These are phyloP conservation scores for Plenodomus lindquistii DNA, from an alignment of 2,329 filamentous ascomycete genomes.

Conservation along the genomic window DNA sequence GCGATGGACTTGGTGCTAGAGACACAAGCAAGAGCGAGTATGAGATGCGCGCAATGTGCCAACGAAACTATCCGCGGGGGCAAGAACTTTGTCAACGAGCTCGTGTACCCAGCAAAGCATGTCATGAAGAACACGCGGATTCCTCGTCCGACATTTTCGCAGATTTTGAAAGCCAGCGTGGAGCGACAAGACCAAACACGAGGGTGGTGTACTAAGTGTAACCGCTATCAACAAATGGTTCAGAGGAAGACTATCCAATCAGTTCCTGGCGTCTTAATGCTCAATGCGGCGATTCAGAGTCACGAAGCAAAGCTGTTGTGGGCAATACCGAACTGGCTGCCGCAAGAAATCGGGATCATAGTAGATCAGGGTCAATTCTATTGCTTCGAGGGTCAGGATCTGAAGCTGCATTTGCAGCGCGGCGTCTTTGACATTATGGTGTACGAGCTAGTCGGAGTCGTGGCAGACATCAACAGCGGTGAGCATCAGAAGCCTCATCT, in stretches of 20 bases:
- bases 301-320: constrained; percentile 79
- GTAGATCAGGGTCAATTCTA: constrained; percentile 90
- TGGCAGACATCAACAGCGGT: constrained; percentile 85
- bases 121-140: constrained; percentile 60
- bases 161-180: constrained; percentile 88
- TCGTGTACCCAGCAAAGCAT: constrained; percentile 73
- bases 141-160: constrained; percentile 70
- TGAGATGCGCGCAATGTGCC: constrained; percentile 82
- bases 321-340: constrained; percentile 88
- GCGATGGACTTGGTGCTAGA: constrained; percentile 75
- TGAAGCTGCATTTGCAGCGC: constrained; percentile 77
- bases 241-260: constrained; percentile 83
- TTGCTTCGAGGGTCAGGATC: constrained; percentile 90
- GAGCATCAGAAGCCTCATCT: constrained; percentile 87
- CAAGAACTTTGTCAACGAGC: constrained; percentile 80
- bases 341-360: constrained; percentile 90
- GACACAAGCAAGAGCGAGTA: constrained; percentile 71
- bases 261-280: constrained; percentile 81
- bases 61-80: constrained; percentile 83
- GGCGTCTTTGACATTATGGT: constrained; percentile 81
- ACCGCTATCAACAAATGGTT: constrained; percentile 84
- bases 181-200: constrained; percentile 86
- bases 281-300: constrained; percentile 77
- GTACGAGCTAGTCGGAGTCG: constrained; percentile 88
- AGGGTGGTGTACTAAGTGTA: constrained; percentile 91